Base-by-base conservation (phyloP, 805 yeast species). In the Candida pseudofarinosa region DNA sequence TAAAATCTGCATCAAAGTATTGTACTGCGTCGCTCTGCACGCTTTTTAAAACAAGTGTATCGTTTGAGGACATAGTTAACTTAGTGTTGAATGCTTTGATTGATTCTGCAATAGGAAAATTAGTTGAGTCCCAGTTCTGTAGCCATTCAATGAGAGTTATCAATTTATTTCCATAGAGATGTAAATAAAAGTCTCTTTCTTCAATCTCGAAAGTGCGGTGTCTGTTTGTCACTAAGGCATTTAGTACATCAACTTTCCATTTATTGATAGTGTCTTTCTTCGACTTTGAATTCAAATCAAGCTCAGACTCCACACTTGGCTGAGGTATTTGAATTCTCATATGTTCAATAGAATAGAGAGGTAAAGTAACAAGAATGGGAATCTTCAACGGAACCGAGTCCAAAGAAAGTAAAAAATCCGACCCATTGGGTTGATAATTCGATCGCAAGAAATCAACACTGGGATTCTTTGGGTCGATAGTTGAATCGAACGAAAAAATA, bases 301-400 rank as follows among this genome's bases (percentile, higher is more conserved):
- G 32, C 17, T 36, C 39, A 34, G 19, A 19, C 14, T 23, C 30
- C 3, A 51, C 45, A 5, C 45, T 42, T 0, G 69, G 69, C 33
- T 44, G 42, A 3, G 62, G 60, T 10, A 50, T 38, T 14, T 53
- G 54, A 38, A 42, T 44, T 12, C 46, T 41, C 3, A 64, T 41
- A 47, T 66, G 69, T 33, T 67, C 69, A 4, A 65, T 41, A 6
- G 73, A 65, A 41, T 45, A 63, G 6, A 63, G 42, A 1, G 71
- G 67, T 1, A 61, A 46, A 2, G 74, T 74, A 0, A 69, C 57
- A 4, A 66, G 41, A 3, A 70, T 56, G 0, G 73, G 73, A 6
- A 62, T 56, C 32, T 59, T 50, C 3, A 47, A 14, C 8, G 34
- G 40, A 5, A 13, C n/a, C 17, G 34, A 18, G 8, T 18, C 35